Base-by-base conservation (phyloP, 2,329 filamentous ascomycete species). In the Fusarium sp. region DNA sequence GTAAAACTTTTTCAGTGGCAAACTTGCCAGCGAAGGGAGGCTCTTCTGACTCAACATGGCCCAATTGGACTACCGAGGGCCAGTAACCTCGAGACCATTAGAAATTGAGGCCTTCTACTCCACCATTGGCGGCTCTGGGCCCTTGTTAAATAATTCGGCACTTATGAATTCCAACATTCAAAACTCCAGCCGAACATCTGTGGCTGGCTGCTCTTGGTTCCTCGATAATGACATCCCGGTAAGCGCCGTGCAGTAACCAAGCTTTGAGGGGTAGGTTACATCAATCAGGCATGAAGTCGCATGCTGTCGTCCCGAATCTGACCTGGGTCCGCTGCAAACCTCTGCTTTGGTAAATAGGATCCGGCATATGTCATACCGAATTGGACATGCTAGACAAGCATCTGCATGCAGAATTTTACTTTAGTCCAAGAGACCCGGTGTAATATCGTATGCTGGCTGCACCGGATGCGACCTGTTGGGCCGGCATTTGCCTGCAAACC, bases 41-140 rank as follows among this genome's bases (percentile, higher is more conserved):
- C 47, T 54, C 47, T 54, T 65, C 15, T 73, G 70, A 72, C 66
- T 73, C 52, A 71, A 17, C 38, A 59, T n/a, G 54, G 61, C 17
- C 54, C 5, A 25, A 30, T 22, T 63, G 54, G 30, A 62, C 65
- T 47, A 58, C 56, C 43, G 43, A 59, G 57, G 67, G 27, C 70
- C 58, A 71, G 60, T 50, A 71, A 62, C 40, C 43, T 35, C 45
- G 22, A 54, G 66, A 27, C 66, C 35, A 11, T 59, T 22, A 22
- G 30, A 62, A 68, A 69, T 69, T 69, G 71, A 74, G 71, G 71
- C 71, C 71, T 45, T 61, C 60, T 38, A 56, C 63, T 74, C 71
- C 71, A 73, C 71, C 57, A 33, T 69, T 59, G 71, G 68, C 63
- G 58, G 12, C 27, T 25, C n/a, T 47, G 25, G 25, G 56, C 25